Base-by-base conservation (phyloP, 768 basidiomycete species). In the Rhizopogon vinicolor region DNA sequence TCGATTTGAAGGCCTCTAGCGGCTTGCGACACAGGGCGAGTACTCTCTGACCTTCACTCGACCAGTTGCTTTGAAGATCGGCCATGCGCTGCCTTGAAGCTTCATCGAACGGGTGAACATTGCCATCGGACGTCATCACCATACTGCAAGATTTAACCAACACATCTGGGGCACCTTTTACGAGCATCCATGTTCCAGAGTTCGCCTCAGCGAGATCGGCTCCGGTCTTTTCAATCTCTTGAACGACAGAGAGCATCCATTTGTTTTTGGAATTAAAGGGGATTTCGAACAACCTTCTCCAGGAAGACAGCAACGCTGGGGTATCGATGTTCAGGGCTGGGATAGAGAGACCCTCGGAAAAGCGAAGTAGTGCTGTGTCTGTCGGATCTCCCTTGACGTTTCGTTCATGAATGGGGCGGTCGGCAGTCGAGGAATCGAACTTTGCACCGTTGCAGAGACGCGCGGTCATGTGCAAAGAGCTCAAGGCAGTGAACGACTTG, bases 151-250 rank as follows among this genome's bases (percentile, higher is more conserved):
- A 64, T 9, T 67, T 68, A 53, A 81, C 73, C 28, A 82, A 69
- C 19, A 81, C 69, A 54, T 86, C 84, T 0, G 84, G 84, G 1
- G 82, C 84, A n/a, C 83, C 83, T 64, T 85, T 84, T 63, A 76
- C 74, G 48, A 78, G 68, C 55, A 84, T 65, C 65, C 76, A 66
- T 0, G 56, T 62, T 35, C 5, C 60, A 7, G 51, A 29, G 6
- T 41, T 40, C 46, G 58, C 53, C 53, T 61, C 48, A 42, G 39
- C 43, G 16, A 57, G 49, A 2, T 59, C 44, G 22, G 57, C 49
- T 13, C 59, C 41, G n/a, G 45, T 45, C 51, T 57, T 8, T 59
- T 60, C 44, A 60, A 62, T 56, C 37, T 69, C 39, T 10, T 65
- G 48, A 1, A 74, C 60, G 51, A 80, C 68, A 50, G 75, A 79